A percentile compares a stretch with the other conserved stretches of the same genome.
Conservation (phyloP, 768 basidiomycete species). For the Calvatia gigantea region DNA sequence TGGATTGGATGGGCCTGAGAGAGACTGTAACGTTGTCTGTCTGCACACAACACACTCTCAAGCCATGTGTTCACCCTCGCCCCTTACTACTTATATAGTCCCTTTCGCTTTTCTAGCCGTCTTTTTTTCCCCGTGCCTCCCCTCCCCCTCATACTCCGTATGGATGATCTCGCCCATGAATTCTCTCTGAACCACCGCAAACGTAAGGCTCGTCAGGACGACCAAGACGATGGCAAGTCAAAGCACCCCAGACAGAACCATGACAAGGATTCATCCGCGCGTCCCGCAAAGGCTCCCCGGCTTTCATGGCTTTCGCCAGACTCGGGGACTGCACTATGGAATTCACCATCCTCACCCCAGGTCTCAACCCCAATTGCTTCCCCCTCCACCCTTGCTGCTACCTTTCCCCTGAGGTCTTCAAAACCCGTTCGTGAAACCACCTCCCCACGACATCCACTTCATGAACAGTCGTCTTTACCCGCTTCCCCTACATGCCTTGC, state of each 20-base stretch:
- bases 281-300: slow-evolving; percentile 32
- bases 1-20: slow-evolving; percentile 14
- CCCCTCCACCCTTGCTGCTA: slow-evolving; percentile 19
- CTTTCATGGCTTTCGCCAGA: slow-evolving; percentile 35
- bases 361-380: slow-evolving; percentile 29
- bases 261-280: slow-evolving; percentile 23
- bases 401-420: slow-evolving; percentile 11
- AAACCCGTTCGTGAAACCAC: background rate
- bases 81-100: slow-evolving; percentile 34
- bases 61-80: slow-evolving; percentile 42
- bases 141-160: slow-evolving; percentile 20
- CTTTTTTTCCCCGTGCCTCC: slow-evolving; percentile 26
- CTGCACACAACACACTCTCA: slow-evolving; percentile 18
- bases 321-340: slow-evolving; percentile 23
- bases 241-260: slow-evolving; percentile 37
- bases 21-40: slow-evolving; percentile 7
- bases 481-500: slow-evolving; percentile 15
- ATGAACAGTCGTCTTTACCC: slow-evolving; percentile 5
- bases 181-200: slow-evolving; percentile 55
- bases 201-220: slow-evolving; percentile 62
- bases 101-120: slow-evolving; percentile 19
- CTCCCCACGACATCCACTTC: slow-evolving; percentile 18
- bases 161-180: slow-evolving; percentile 63
- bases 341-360: slow-evolving; percentile 26
- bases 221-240: slow-evolving; percentile 26